Percentiles rank a stretch among this genome's conserved stretches.
These are phyloP conservation scores for Clonostachys rhizophaga DNA, from an alignment of 2,329 filamentous ascomycete species.

Conservation along the genomic window DNA sequence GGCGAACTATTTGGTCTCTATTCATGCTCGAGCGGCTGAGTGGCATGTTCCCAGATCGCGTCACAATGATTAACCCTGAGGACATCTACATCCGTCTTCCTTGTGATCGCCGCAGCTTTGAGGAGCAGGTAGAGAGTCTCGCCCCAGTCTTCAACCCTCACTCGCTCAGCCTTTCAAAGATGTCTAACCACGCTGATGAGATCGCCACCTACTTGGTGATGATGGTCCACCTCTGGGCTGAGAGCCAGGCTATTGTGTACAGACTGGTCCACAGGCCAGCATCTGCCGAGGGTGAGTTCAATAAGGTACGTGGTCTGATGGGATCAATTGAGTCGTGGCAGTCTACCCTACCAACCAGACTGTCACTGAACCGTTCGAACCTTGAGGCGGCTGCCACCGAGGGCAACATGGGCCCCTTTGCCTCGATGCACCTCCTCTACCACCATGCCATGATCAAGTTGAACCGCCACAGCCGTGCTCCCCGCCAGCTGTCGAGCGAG, in stretches of 20 bases:
- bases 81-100: conserved; percentile 66
- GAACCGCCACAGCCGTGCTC: conserved; percentile 51
- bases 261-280: conserved; percentile 20
- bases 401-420: conserved; percentile 50
- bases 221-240: conserved; percentile 60
- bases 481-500: conserved; percentile 27
- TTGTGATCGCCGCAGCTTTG: conserved; percentile 55
- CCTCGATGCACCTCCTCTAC: conserved; percentile 64
- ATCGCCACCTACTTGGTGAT: conserved; percentile 58
- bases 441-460: conserved; percentile 60
- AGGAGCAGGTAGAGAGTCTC: conserved; percentile 50
- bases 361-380: conserved; percentile 51
- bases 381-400: conserved; percentile 50
- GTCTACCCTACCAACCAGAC: conserved; percentile 45
- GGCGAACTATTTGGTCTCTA: conserved; percentile 68
- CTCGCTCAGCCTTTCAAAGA: conserved; percentile 11
- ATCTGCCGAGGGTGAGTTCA: conserved; percentile 15
- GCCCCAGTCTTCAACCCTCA: conserved; percentile 57
- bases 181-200: conserved; percentile 26
- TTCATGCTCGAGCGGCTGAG: conserved; percentile 67
- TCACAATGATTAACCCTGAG: conserved; percentile 54
- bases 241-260: conserved; percentile 56
- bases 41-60: conserved; percentile 47
- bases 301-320: conserved; percentile 38
- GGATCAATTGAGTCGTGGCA: conserved; percentile 55